Base-by-base conservation (phyloP, 2,329 filamentous ascomycete species). In the Talaromyces sp. region DNA sequence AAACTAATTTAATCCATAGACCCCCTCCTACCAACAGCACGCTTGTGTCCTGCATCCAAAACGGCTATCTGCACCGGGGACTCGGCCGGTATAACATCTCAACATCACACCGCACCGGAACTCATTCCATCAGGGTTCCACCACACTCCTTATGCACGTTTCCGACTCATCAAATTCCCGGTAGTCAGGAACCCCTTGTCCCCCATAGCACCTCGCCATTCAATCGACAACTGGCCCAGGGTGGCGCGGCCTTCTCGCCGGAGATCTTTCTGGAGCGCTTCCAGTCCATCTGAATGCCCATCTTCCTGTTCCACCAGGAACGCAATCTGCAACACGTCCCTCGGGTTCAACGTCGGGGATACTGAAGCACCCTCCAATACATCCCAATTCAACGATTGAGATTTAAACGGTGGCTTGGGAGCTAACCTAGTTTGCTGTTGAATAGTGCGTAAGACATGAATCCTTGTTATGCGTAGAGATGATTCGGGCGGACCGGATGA, bases 171-270 rank as follows among this genome's bases (percentile, higher is more conserved):
- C 47, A 96, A 76, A 80, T 88, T 93, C 9, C 92, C 92, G 6
- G 94, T 99, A 40, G 87, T 91, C 68, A 99, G 77, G 63, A 86
- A 92, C 0, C 94, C 94, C 64, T 85, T 83, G 73, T 93, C 94
- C 0, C 94, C 94, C 88, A 97, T 92, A 56, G 89, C 84, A 33
- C 89, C 88, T 58, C 90, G 82, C 94, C 94, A 99, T 49, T 90
- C 88, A 54, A 97, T 89, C 39, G 86, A 87, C 61, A 97, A 74
- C 57, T 94, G 86, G 4, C 92, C 93, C 67, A 97, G 85, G 17
- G 87, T 78, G 33, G 89, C 77, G 55, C 80, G 77, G 16, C 76
- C 76, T 55, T 77, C 74, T 30, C 74, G 72, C 36, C 74, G 77
- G 58, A 84, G 77, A 45, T 78, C 77, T 54, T 74, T 76, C 35